phyloP scores from a whole-genome alignment of 352 stramenopile genomes.

The Globisporangium cederbergense region DNA sequence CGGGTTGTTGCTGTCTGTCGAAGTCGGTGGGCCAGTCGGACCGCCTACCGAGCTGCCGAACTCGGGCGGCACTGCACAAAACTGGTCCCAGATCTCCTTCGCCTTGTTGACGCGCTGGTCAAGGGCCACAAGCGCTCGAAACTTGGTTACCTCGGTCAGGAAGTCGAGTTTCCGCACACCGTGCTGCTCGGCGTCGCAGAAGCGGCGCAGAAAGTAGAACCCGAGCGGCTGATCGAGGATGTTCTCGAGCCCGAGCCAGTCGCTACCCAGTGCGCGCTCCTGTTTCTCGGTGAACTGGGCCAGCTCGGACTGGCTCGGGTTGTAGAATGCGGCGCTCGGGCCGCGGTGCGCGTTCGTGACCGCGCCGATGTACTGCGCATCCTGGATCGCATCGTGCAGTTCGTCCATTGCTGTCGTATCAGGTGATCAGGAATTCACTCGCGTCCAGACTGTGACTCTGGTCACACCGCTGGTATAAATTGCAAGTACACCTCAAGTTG shows the following conservation, averaged over 20 bases:
- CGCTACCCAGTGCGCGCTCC: conserved; percentile 39
- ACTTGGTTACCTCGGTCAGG: conserved; percentile 73
- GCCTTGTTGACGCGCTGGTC: conserved; percentile 51
- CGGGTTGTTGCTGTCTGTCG: not conserved
- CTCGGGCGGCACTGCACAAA: conserved; percentile 25
- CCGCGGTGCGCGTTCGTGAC: conserved; percentile 73
- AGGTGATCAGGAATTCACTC: not conserved
- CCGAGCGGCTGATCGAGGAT: conserved; percentile 74
- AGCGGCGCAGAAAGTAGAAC: conserved; percentile 78
- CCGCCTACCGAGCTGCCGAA: conserved; percentile 9
- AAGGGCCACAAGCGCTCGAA: conserved; percentile 36
- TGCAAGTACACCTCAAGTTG: not conserved
- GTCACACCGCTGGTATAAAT: not conserved
- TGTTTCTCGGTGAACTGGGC: conserved; percentile 63
- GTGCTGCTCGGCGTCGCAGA: conserved; percentile 69
- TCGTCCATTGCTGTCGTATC: conserved; percentile 61
- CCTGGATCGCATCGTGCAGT: conserved; percentile 87
- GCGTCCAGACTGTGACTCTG: not conserved
- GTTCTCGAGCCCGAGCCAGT: conserved; percentile 69
- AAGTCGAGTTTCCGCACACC: conserved; percentile 62
- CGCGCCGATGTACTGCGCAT: conserved; percentile 86
- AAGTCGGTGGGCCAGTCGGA: not conserved
- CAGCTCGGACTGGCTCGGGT: conserved; percentile 54
- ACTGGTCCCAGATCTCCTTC: conserved; percentile 55
- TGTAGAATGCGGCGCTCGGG: conserved; percentile 70